Conservation (phyloP, 768 basidiomycete species). For the Clathrus columnatus region DNA sequence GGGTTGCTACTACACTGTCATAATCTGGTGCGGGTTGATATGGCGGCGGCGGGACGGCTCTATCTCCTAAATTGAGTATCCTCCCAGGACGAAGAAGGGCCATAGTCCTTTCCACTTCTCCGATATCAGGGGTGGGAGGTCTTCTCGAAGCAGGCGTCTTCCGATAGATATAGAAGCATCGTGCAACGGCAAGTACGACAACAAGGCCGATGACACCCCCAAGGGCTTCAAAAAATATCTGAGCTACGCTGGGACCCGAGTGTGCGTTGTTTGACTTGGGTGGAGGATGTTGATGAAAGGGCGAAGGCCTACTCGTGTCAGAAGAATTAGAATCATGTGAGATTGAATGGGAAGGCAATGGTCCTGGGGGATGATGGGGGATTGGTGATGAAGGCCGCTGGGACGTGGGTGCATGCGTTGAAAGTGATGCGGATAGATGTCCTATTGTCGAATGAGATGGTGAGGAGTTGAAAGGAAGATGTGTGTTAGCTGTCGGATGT, state of each 20-base stretch:
- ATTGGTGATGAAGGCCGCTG: not conserved
- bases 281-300: not conserved
- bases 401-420: not conserved
- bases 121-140: constrained; percentile 1
- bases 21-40: constrained; percentile 10
- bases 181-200: constrained; percentile 1
- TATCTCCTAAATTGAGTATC: not conserved
- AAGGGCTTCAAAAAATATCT: constrained; percentile 7
- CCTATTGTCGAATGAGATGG: not conserved
- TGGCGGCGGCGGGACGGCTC: constrained; percentile 5
- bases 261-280: not conserved
- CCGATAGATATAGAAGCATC: constrained; percentile 8
- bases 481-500: not conserved
- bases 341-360: too few species aligned
- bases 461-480: not conserved
- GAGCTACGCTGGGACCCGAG: constrained; percentile 1
- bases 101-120: constrained; percentile 2
- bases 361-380: not conserved
- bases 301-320: not conserved
- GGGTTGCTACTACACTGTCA: constrained; percentile 1
- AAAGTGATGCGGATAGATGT: not conserved
- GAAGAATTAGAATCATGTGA: not conserved
- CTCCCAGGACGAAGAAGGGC: not conserved
- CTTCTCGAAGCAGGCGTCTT: constrained; percentile 3
- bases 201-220: constrained; percentile 4